phyloP scores from a whole-genome alignment of 345 rosid species.

The Eucalyptus cloeziana region DNA sequence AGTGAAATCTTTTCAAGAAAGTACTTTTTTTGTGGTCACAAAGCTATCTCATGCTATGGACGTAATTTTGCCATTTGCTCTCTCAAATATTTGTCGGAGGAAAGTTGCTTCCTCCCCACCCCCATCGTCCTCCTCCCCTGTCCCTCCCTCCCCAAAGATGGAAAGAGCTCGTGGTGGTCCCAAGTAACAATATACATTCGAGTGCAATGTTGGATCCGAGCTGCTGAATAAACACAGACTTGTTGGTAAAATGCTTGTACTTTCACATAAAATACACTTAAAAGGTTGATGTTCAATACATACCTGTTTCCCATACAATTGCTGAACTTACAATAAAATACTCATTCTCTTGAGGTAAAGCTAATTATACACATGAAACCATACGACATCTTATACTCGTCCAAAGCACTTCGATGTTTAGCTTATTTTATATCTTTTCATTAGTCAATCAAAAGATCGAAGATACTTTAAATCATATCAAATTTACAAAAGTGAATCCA shows the following conservation, averaged over 20 bases:
- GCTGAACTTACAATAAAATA: neutral
- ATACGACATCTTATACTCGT: neutral
- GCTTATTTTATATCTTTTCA: neutral
- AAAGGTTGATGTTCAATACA: neutral
- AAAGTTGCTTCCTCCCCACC: rapidly evolving
- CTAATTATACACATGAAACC: neutral
- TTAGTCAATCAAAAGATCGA: neutral
- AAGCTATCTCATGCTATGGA: neutral
- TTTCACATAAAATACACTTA: neutral
- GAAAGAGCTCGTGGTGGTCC: neutral
- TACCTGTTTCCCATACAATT: neutral
- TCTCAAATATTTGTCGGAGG: neutral
- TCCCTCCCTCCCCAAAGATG: neutral
- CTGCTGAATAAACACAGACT: neutral
- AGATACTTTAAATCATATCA: neutral
- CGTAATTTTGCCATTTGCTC: neutral
- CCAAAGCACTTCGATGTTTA: neutral
- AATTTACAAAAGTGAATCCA: neutral
- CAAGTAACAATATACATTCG: neutral
- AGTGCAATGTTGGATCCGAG: neutral
- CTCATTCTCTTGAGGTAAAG: neutral
- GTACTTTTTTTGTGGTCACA: neutral
- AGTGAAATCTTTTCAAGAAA: neutral
- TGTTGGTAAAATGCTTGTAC: neutral
- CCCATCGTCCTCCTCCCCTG: too few species aligned